Evolutionary conservation across 2,329 filamentous ascomycete genomes (phyloP), one percentile per base, ranked within the genome.

Genomic region (Dactylella cylindrospora): DNA sequence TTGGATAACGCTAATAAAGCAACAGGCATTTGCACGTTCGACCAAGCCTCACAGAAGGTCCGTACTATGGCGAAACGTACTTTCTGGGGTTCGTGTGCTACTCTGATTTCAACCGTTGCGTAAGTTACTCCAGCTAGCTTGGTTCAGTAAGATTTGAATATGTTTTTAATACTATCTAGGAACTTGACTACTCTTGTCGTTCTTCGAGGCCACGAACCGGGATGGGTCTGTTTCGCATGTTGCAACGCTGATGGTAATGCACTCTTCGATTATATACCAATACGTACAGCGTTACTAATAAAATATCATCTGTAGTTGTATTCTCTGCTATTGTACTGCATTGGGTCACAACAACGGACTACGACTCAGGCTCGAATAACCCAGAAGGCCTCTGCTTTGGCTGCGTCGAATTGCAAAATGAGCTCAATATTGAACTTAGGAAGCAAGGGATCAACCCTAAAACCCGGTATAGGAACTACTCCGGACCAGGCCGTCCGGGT

Each of bases 171-270:
- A 40, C 38, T 53, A 35, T 15, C 1, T 49, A 82, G 80, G 2
- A 85, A 85, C 68, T 71, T 85, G 2, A 77, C 78, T 2, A 76
- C 84, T 0, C 71, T 84, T 0, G 78, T 82, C 74, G 75, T 75
- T 1, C 75, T 84, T 1, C 71, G 80, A 19, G 82, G 82, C 9
- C 66, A 55, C 22, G 82, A 84, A 68, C 81, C 79, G 1, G 82
- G 79, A 2, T 85, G 82, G 81, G 76, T 85, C 2, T 85, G 81
- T 66, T 75, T 85, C 3, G 81, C 83, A 73, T 81, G 80, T 67
- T 85, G 82, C 68, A 84, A 84, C 67, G 76, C 77, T 64, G 82
- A 85, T 68, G 78, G 81, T 82, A 70, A 68, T 76, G 72, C 23
- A 57, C 13, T 22, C 10, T 33, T 22, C 28, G 23, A 39, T 29